Evolutionary conservation across 495 filamentous ascomycete genomes (phyloP).

Genomic region (Annulohypoxylon nitens): DNA sequence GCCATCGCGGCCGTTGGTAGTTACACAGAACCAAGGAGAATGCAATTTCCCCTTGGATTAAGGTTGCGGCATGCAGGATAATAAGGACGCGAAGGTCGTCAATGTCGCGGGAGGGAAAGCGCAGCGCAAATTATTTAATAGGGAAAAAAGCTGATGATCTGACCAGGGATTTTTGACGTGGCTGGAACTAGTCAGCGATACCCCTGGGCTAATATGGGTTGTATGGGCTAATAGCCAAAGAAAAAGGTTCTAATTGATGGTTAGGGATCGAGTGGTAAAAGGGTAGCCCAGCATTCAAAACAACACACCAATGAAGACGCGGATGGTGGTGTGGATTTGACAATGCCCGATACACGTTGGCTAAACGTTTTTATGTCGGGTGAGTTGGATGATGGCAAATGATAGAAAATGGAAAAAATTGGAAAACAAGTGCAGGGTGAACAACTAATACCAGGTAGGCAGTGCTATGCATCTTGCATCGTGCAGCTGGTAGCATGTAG

Average conservation of each 20-base stretch:
- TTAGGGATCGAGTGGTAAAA: conserved; percentile 40
- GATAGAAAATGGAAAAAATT: neutral
- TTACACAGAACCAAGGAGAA: conserved; percentile 44
- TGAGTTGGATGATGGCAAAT: conserved; percentile 32
- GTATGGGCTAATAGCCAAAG: conserved; percentile 38
- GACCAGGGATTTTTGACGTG: conserved; percentile 41
- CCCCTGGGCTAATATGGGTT: conserved; percentile 39
- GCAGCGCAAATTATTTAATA: neutral
- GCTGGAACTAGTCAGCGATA: conserved; percentile 39
- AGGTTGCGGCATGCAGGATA: conserved; percentile 49
- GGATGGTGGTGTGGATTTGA: conserved; percentile 41
- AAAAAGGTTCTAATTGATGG: conserved; percentile 23
- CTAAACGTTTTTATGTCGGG: conserved; percentile 38
- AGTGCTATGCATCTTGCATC: conserved; percentile 9
- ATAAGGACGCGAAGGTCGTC: conserved; percentile 43
- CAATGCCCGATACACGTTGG: conserved; percentile 33
- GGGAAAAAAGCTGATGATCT: neutral
- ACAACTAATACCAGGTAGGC: conserved; percentile 32
- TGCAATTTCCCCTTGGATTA: conserved; percentile 47
- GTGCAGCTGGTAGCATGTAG: neutral
- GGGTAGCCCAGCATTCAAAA: conserved; percentile 41
- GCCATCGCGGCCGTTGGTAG: conserved; percentile 45
- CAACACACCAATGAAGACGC: conserved; percentile 37
- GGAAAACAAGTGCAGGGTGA: conserved; percentile 14
- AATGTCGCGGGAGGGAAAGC: conserved; percentile 4